A percentile compares a stretch with the other conserved stretches of the same genome.
Evolutionary conservation across 2,329 filamentous ascomycete species (phyloP).

Genomic region (Calonectria ilicicola): DNA sequence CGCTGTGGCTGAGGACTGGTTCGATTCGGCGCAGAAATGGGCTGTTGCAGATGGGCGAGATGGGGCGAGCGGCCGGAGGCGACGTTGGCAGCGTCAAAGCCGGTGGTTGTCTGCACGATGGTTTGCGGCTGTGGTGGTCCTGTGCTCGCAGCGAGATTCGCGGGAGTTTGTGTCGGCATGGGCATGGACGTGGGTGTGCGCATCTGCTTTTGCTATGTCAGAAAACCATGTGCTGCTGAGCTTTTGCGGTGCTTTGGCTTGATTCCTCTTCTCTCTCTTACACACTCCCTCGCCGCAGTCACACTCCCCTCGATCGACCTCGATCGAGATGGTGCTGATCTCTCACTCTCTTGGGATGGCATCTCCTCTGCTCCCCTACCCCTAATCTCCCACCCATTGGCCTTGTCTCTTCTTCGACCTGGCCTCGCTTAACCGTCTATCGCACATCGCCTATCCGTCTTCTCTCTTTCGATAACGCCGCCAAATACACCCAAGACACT

Average conservation of each 20-base stretch:
- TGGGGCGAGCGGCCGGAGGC: slow-evolving; percentile 13
- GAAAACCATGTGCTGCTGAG: background rate
- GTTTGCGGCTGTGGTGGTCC: slow-evolving; percentile 13
- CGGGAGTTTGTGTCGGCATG: slow-evolving; percentile 2
- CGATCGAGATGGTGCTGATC: background rate
- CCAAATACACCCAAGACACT: background rate
- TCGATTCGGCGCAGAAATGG: slow-evolving; percentile 44
- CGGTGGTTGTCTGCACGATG: background rate
- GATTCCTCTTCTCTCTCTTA: background rate
- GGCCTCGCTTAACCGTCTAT: slow-evolving; percentile 1
- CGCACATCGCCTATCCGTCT: slow-evolving; percentile 10
- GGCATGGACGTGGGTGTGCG: slow-evolving; percentile 17
- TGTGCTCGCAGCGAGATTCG: background rate
- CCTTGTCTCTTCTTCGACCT: background rate
- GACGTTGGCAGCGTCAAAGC: slow-evolving; percentile 2
- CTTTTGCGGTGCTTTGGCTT: background rate
- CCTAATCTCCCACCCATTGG: background rate
- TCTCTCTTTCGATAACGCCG: background rate
- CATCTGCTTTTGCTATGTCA: slow-evolving; percentile 23
- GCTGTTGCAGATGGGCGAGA: slow-evolving; percentile 41
- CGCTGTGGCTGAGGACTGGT: slow-evolving; percentile 41
- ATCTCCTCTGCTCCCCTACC: background rate
- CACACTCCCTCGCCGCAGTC: background rate
- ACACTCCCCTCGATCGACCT: slow-evolving; percentile 7
- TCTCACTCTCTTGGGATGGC: background rate